Evolutionary conservation across 768 basidiomycete species (phyloP).

Genomic region (Fomitopsis serialis): DNA sequence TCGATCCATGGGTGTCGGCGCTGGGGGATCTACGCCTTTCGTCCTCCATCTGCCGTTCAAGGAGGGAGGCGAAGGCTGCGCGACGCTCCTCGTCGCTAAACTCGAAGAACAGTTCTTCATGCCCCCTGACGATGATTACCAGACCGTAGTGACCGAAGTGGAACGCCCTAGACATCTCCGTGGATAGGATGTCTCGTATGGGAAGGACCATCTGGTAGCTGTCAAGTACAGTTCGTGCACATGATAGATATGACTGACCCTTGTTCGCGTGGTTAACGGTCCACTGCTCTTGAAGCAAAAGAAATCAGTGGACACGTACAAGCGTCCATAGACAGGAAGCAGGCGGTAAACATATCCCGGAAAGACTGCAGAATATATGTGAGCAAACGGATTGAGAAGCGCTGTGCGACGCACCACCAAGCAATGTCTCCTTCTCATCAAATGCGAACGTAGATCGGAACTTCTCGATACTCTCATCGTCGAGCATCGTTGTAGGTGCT

Average conservation of each 20-base stretch:
- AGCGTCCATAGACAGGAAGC: slow-evolving; percentile 81
- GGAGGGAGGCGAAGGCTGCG: slow-evolving; percentile 64
- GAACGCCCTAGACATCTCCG: slow-evolving; percentile 81
- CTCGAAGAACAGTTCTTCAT: slow-evolving; percentile 97
- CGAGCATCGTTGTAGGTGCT: slow-evolving; percentile 55
- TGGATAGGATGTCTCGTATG: slow-evolving; percentile 79
- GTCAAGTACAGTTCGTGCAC: not conserved
- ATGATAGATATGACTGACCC: slow-evolving; percentile 41
- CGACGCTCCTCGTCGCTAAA: slow-evolving; percentile 80
- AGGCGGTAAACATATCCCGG: slow-evolving; percentile 87
- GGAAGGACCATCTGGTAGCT: slow-evolving; percentile 85
- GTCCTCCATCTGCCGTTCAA: slow-evolving; percentile 80
- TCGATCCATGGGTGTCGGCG: slow-evolving; percentile 39
- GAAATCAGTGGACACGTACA: slow-evolving; percentile 88
- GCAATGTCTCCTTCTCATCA: slow-evolving; percentile 77
- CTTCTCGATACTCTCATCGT: slow-evolving; percentile 64
- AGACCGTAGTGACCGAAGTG: slow-evolving; percentile 89
- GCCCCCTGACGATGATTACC: slow-evolving; percentile 86
- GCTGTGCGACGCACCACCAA: slow-evolving; percentile 65
- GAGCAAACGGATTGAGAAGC: not conserved
- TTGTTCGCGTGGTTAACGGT: slow-evolving; percentile 71
- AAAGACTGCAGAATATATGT: slow-evolving; percentile 54
- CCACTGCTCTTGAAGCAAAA: slow-evolving; percentile 94
- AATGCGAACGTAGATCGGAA: slow-evolving; percentile 82
- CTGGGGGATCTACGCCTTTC: slow-evolving; percentile 43